Evolutionary conservation across 805 yeast species (phyloP), one percentile per base, ranked within the genome.

Genomic region (Kluyveromyces aestuarii): DNA sequence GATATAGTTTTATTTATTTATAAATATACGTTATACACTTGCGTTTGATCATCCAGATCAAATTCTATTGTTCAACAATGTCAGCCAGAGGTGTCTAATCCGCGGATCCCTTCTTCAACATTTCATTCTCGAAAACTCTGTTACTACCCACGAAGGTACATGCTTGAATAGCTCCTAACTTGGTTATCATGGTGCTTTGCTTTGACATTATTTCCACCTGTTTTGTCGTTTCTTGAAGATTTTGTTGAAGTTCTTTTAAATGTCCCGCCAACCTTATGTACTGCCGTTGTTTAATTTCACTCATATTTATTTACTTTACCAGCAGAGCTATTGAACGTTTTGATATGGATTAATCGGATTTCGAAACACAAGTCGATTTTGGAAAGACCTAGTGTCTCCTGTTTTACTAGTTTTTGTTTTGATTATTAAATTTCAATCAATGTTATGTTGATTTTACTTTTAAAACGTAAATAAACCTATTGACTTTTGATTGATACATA

Each of bases 121-220:
- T 50, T 50, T 59, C 53, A 27, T 57, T 56, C 42, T 57, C 59
- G 21, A 55, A 58, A 35, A 52, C 56, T 27, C 59, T 49, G 37
- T 64, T 63, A 21, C 66, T 58, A 9, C 67, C 63, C 27, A 63
- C 59, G 39, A 65, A 55, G 62, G 64, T 60, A 47, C 64, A 56
- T 3, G 66, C 62, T 41, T 64, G 62, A 1, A 60, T 52, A 43
- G 60, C 61, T 8, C 69, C 69, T 21, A 65, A 45, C 44, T 63
- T 66, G 11, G 61, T 62, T 7, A 65, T 58, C 33, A 63, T 46
- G 19, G 61, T 60, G 45, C 67, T 61, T 37, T 63, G 66, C n/a
- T 47, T 50, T 9, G 67, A 60, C 66, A 64, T 56, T 9, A 52
- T 48, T 18, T 58, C 57, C 45, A 65, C 45, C 35, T 63, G 65